Percentiles rank a stretch among this genome's conserved stretches.
These are phyloP conservation scores for Patellifolia procumbens DNA, from an alignment of 179 eudicot genomes.

Conservation along the genomic window DNA sequence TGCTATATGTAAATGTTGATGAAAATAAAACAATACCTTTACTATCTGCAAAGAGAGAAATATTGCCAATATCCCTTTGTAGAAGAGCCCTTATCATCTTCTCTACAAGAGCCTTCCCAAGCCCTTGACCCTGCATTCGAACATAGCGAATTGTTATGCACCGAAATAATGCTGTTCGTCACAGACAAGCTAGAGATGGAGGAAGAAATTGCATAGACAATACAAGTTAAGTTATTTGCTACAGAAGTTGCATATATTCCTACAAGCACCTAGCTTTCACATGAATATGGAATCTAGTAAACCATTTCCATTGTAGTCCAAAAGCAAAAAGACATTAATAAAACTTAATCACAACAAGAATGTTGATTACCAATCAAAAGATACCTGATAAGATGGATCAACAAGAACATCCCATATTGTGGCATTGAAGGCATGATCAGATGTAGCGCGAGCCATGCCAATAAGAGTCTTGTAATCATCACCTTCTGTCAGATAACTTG, in stretches of 20 bases:
- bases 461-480: constrained; percentile 69
- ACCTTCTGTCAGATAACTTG: constrained; percentile 81
- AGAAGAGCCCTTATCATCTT: constrained; percentile 87
- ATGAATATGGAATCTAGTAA: background rate
- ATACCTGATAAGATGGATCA: constrained; percentile 96
- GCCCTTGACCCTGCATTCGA: constrained; percentile 85
- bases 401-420: constrained; percentile 99
- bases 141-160: background rate
- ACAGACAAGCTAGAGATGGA: background rate
- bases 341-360: background rate
- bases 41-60: constrained; percentile 88
- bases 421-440: constrained; percentile 98
- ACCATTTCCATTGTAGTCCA: constrained; percentile 1
- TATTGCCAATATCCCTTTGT: constrained; percentile 92
- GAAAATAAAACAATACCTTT: constrained; percentile 49
- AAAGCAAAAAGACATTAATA: constrained; percentile 1
- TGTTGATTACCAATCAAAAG: background rate
- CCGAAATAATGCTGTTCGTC: background rate
- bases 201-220: no score
- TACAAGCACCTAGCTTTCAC: background rate
- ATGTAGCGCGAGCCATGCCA: constrained; percentile 99
- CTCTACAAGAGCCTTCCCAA: constrained; percentile 94
- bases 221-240: no score
- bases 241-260: no score
- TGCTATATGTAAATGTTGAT: background rate